A percentile compares a stretch with the other conserved stretches of the same genome.
Conservation (phyloP, 2,329 filamentous ascomycete species). For the Neoscytalidium dimidiatum region DNA sequence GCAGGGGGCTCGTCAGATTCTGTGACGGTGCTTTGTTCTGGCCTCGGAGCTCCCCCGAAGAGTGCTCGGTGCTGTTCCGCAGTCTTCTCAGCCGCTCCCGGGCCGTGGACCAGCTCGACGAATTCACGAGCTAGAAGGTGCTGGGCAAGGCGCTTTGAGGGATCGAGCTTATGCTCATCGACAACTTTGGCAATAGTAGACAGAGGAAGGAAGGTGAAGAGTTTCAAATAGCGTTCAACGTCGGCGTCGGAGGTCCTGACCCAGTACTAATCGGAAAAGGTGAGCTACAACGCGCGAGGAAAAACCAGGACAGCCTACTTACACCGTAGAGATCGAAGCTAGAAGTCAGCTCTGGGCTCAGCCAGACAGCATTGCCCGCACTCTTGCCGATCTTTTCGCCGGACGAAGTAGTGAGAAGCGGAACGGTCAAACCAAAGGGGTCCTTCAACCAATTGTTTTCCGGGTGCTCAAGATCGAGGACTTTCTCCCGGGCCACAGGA, state of each 20-base stretch:
- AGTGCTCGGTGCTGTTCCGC: conserved; percentile 57
- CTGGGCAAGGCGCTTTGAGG: conserved; percentile 75
- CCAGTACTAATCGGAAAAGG: conserved; percentile 65
- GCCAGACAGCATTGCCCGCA: conserved; percentile 90
- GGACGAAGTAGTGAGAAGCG: conserved; percentile 79
- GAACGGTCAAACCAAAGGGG: conserved; percentile 86
- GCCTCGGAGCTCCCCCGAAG: conserved; percentile 28
- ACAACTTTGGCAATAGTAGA: conserved; percentile 68
- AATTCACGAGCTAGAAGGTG: conserved; percentile 83
- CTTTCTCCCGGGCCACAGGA: conserved; percentile 23
- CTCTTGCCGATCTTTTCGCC: conserved; percentile 95
- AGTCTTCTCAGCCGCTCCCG: conserved; percentile 62
- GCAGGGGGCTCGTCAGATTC: neutral
- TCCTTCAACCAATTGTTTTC: conserved; percentile 41
- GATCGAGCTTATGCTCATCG: conserved; percentile 65
- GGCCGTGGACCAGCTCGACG: conserved; percentile 75
- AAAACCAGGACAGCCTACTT: conserved; percentile 22
- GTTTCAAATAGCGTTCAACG: conserved; percentile 77
- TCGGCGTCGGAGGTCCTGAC: conserved; percentile 79
- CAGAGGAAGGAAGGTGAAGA: conserved; percentile 86
- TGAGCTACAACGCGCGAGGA: conserved; percentile 12
- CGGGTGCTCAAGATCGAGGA: conserved; percentile 18
- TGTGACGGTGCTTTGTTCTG: neutral
- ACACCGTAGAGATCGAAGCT: conserved; percentile 82
- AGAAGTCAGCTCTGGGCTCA: conserved; percentile 78